Conservation (phyloP, 2,329 filamentous ascomycete genomes). For the Alternaria conjuncta region DNA sequence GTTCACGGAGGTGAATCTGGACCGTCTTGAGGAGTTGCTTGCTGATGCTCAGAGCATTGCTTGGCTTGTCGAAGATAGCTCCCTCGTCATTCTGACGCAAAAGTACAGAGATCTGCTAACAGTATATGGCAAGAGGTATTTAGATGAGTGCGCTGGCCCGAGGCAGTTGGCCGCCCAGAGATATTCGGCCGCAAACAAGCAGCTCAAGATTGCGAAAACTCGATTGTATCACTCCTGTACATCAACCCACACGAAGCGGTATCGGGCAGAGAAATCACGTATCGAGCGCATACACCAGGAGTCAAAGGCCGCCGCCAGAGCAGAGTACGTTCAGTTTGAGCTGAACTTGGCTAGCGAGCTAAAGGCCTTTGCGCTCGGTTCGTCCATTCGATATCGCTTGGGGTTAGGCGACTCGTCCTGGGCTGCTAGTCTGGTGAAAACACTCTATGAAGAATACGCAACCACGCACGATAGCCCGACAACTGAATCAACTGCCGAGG, state of each 20-base stretch:
- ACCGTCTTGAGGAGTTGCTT: not conserved
- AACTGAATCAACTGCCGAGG: not conserved
- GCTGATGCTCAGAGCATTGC: not conserved
- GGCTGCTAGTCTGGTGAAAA: not conserved
- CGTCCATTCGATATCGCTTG: not conserved
- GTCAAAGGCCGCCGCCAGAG: not conserved
- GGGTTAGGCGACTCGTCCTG: not conserved
- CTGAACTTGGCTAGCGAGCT: not conserved
- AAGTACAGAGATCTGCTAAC: not conserved
- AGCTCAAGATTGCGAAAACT: not conserved
- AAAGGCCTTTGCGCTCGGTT: not conserved
- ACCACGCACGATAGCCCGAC: not conserved
- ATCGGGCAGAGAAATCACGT: not conserved
- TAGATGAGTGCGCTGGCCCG: not conserved
- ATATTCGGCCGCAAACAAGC: not conserved
- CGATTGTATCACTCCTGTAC: not conserved
- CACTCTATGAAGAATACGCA: not conserved
- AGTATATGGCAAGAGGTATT: not conserved
- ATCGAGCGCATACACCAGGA: not conserved
- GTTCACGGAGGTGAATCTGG: not conserved
- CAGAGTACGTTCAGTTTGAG: not conserved
- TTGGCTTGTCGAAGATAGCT: not conserved
- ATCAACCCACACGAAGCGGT: not conserved
- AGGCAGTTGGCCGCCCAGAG: not conserved
- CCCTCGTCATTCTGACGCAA: not conserved